phyloP scores from a whole-genome alignment of 1,284 basidiomycete species.

The Leccinum pachyderme region DNA sequence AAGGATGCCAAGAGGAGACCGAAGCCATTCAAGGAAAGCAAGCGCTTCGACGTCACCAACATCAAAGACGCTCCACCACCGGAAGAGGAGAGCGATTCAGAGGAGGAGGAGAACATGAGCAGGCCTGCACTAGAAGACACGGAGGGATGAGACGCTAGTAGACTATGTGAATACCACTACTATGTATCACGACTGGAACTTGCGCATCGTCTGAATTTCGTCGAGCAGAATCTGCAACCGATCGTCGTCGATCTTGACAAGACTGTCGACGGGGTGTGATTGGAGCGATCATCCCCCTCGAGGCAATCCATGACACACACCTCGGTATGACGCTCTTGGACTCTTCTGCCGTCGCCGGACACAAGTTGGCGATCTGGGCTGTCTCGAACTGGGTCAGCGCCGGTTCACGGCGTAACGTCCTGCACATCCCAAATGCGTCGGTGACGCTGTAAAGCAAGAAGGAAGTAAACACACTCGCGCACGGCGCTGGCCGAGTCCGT shows the following conservation, averaged over 20 bases:
- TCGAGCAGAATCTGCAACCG: constrained; percentile 76
- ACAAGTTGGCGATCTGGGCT: constrained; percentile 89
- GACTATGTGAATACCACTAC: constrained; percentile 14
- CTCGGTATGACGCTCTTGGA: constrained; percentile 91
- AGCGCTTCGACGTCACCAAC: constrained; percentile 61
- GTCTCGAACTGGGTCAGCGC: constrained; percentile 87
- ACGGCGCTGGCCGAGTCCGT: constrained; percentile 85
- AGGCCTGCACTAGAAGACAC: constrained; percentile 62
- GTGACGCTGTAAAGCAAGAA: not conserved
- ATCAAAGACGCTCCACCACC: constrained; percentile 45
- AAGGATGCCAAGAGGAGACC: constrained; percentile 52
- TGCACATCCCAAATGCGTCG: constrained; percentile 25
- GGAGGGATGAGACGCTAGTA: constrained; percentile 45
- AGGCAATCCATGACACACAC: constrained; percentile 35
- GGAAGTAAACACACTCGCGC: constrained; percentile 61
- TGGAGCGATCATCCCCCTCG: not conserved
- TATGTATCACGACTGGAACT: constrained; percentile 68
- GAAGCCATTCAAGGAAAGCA: constrained; percentile 65
- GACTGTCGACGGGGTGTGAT: constrained; percentile 32
- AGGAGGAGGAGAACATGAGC: constrained; percentile 52
- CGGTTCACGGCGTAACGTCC: constrained; percentile 72
- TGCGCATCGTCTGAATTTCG: constrained; percentile 86
- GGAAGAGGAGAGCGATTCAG: constrained; percentile 55
- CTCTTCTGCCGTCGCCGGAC: constrained; percentile 85
- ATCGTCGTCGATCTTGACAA: constrained; percentile 87